Evolutionary conservation across 352 stramenopile species (phyloP).

Genomic region (Globisporangium echinulatum): DNA sequence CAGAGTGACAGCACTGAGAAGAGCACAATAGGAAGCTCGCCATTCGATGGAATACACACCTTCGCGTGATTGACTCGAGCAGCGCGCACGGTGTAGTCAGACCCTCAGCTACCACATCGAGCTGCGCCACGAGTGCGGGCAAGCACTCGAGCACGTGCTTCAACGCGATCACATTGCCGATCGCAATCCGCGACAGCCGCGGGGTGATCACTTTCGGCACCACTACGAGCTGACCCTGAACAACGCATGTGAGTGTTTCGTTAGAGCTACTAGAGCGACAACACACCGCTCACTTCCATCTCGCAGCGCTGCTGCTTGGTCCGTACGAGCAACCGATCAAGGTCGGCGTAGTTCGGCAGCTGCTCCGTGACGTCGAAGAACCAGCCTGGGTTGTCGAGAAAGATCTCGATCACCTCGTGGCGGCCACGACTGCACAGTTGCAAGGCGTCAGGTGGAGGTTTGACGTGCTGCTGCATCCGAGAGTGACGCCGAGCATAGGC

Average conservation of each 20-base stretch:
- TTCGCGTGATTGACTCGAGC: conserved; percentile 60
- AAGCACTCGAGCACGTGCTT: conserved; percentile 76
- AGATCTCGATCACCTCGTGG: conserved; percentile 64
- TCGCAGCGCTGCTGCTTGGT: too few species aligned
- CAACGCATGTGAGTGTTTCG: background rate
- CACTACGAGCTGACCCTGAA: conserved; percentile 66
- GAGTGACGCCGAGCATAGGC: too few species aligned
- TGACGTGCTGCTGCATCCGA: too few species aligned
- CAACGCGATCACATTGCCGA: conserved; percentile 76
- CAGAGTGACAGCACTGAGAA: too few species aligned
- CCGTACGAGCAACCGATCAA: conserved; percentile 67
- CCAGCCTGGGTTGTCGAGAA: conserved; percentile 73
- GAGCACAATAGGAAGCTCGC: too few species aligned
- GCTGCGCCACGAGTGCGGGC: conserved; percentile 42
- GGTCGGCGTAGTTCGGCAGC: conserved; percentile 58
- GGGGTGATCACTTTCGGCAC: conserved; percentile 74
- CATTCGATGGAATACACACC: conserved; percentile 16
- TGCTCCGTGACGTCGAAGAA: conserved; percentile 81
- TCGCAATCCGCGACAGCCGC: conserved; percentile 55
- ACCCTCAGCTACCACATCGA: conserved; percentile 28
- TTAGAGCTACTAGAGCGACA: too few species aligned
- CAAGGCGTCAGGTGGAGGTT: background rate
- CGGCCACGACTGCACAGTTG: conserved; percentile 35
- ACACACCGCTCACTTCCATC: background rate
- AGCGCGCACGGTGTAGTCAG: conserved; percentile 30